Evolutionary conservation across 164 flowering plant species (phyloP), one percentile per base, ranked within the genome.

Genomic region (Stephania japonica): DNA sequence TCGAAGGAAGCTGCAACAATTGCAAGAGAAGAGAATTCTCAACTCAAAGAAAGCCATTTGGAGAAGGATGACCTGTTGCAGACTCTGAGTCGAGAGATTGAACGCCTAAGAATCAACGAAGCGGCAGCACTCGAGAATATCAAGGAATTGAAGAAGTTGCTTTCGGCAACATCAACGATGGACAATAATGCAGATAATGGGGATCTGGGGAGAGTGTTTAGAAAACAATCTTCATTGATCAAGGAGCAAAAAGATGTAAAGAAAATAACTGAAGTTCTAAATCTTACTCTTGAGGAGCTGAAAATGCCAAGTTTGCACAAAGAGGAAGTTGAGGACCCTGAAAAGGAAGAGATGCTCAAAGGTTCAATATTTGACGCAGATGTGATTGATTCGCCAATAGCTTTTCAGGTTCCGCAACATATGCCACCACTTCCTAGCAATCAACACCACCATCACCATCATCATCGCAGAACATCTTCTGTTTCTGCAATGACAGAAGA

Each of bases 1-100:
- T 93, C 98, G 0, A 95, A 88, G 75, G 97, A 89, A 75, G 98
- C 92, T 27, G 84, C 97, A 8, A 86, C 78, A 38, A 86, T 95
- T 65, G 98, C 97, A 18, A 78, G 72, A 70, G 82, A 75, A 0
- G 98, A 95, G 62, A 93, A 91, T 76, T 84, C 90, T 9, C 83
- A 82, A 26, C 87, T 95, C 67, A 86, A 93, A 69, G 97, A 93
- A 72, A 70, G 67, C 66, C 77, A 88, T n/a, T 68, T 81, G 1
- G 93, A 86, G 6, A 90, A 88, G 79, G 91, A 91, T 14, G 80
- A 81, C 61, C 81, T 82, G 0, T 56, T 91, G 72, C 73, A 80
- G 53, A 73, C 73, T 42, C 79, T 89, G 6, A 70, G 75, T 12
- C 69, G 42, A 43, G 91, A 90, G 53, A 85, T 84, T 38, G 94